phyloP scores from a whole-genome alignment of 306 rosid genomes.

The Gastrolobium villosum region DNA sequence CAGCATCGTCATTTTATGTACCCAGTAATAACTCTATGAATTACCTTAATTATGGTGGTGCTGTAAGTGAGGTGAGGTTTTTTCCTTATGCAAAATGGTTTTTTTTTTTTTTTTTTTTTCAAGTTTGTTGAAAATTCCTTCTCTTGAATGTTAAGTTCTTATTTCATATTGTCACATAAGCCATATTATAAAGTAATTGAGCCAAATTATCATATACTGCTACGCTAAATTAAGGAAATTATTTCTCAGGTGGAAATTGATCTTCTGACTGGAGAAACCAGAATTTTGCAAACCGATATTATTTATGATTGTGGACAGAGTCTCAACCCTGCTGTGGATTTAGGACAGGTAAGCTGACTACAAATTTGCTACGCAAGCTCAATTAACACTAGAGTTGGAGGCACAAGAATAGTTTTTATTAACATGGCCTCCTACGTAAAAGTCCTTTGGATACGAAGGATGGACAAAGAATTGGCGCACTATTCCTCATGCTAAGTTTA shows the following conservation, averaged over 20 bases:
- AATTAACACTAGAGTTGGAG: slow-evolving; percentile 12
- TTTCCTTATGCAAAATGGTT: not conserved
- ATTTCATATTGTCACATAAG: slow-evolving; percentile 24
- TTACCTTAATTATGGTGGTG: slow-evolving; percentile 89
- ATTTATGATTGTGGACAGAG: slow-evolving; percentile 95
- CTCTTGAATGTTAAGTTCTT: slow-evolving; percentile 26
- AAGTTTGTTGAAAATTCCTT: slow-evolving; percentile 19
- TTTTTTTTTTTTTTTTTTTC: slow-evolving; percentile 26
- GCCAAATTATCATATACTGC: slow-evolving; percentile 19
- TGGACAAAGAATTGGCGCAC: slow-evolving; percentile 5
- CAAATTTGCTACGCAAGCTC: slow-evolving; percentile 22
- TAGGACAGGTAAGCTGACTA: slow-evolving; percentile 80
- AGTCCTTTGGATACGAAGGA: not conserved
- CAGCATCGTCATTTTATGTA: slow-evolving; percentile 69
- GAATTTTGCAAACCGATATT: slow-evolving; percentile 77
- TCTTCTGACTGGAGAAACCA: slow-evolving; percentile 87
- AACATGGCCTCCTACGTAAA: not conserved
- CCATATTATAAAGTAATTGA: slow-evolving; percentile 17
- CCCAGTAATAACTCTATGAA: slow-evolving; percentile 55
- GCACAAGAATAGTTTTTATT: not conserved
- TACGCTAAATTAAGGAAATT: slow-evolving; percentile 19
- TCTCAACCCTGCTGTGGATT: slow-evolving; percentile 98
- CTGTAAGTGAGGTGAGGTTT: slow-evolving; percentile 85
- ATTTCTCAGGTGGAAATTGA: slow-evolving; percentile 84
- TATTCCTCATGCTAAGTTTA: not conserved